Base-by-base conservation (phyloP, 768 basidiomycete genomes). In the Amanita fuliginea region DNA sequence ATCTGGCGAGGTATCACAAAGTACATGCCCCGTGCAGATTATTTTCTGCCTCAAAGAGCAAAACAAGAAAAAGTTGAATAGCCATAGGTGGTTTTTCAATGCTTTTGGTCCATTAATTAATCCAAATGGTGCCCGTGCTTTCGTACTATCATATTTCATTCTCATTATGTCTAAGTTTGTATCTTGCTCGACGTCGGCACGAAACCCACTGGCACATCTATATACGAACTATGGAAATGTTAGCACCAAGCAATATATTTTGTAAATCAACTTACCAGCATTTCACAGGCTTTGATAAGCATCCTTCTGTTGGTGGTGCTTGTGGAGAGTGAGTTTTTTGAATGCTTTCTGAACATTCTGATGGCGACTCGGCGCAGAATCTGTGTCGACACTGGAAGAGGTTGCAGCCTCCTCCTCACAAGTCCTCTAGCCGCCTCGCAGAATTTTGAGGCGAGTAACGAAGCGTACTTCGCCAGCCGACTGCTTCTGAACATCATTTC, bases 191-290 rank as follows among this genome's bases (percentile, higher is more conserved):
- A 97, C 63, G 94, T 97, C 39, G 94, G 94, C 30, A 97, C 94
- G 28, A 93, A 94, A 62, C 94, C 94, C 2, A 93, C 90, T 9
- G 80, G 88, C 18, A 95, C 91, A 22, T 91, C 89, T 5, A 91
- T 97, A 54, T 97, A 97, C 61, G 88, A 96, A 55, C 80, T 97
- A 26, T 97, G 93, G 93, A 96, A 96, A 76, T 89, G 87, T 71
- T 48, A 21, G 67, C 49, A 4, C 26, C 30, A 35, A 65, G 28
- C 22, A 53, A 40, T 22, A 22, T 22, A 41, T 3, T 10, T 22
- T 24, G 13, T 40, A 19, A 14, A 37, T 22, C 30, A n/a, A 37
- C 14, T 33, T 21, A 51, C 40, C 9, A 26, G 37, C n/a, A 40
- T 13, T 42, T 68, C 72, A 37, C 73, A 74, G 72, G 72, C 60